A percentile compares a stretch with the other conserved stretches of the same genome.
These are phyloP conservation scores for Entomortierella beljakovae DNA, from an alignment of 192 early-diverging fungal genomes.

Conservation along the genomic window DNA sequence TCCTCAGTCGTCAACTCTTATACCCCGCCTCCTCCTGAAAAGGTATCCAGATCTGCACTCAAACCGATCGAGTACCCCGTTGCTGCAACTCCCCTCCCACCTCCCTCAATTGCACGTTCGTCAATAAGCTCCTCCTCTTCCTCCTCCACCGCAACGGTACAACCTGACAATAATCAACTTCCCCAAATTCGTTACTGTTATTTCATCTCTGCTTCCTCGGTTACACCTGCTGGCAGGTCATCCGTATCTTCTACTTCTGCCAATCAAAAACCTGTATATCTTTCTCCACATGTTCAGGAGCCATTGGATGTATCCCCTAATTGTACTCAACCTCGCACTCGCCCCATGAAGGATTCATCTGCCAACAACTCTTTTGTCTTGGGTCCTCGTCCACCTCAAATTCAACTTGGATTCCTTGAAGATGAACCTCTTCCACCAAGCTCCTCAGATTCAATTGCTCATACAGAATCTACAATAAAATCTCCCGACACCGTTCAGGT, in stretches of 20 bases:
- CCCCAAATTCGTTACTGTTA: constrained; percentile 55
- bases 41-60: constrained; percentile 6
- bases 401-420: constrained; percentile 42
- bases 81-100: constrained; percentile 38
- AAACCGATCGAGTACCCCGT: constrained; percentile 14
- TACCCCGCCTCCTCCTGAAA: constrained; percentile 41
- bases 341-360: constrained; percentile 5
- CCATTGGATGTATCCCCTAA: constrained; percentile 22
- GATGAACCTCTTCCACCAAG: constrained; percentile 38
- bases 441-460: neutral
- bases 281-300: constrained; percentile 27
- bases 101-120: constrained; percentile 2
- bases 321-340: constrained; percentile 32
- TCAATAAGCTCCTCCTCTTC: constrained; percentile 3
- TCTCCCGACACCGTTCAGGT: constrained; percentile 23
- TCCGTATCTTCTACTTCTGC: neutral
- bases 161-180: neutral
- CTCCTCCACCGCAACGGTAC: neutral
- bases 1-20: constrained; percentile 29
- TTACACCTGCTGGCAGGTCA: neutral
- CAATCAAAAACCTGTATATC: constrained; percentile 23
- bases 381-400: constrained; percentile 43
- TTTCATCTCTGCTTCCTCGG: constrained; percentile 29
- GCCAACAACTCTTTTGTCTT: constrained; percentile 7
- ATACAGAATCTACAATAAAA: neutral